Percentiles rank a stretch among this genome's conserved stretches.
These are phyloP conservation scores for Dissophora globulifera DNA, from an alignment of 192 early-diverging fungal species.

Conservation along the genomic window DNA sequence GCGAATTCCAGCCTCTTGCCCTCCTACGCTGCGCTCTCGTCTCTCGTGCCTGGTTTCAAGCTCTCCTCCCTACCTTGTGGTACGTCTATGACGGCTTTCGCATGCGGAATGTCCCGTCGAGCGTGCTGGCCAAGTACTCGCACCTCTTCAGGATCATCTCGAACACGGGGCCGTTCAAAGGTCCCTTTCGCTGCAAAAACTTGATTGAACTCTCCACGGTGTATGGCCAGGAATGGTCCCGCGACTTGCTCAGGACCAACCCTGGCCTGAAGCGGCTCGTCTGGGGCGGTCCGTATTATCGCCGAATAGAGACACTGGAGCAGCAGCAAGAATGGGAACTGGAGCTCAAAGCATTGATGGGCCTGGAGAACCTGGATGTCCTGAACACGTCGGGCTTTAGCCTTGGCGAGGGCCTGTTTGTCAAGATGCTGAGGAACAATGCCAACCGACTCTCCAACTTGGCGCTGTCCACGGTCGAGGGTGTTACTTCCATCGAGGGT, in stretches of 20 bases:
- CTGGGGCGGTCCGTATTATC: slow-evolving; percentile 32
- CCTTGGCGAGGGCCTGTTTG: slow-evolving; percentile 41
- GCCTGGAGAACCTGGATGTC: slow-evolving; percentile 33
- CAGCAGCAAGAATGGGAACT: slow-evolving; percentile 38
- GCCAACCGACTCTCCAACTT: slow-evolving; percentile 21
- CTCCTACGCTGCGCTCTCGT: slow-evolving; percentile 23
- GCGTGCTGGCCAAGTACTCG: slow-evolving; percentile 15
- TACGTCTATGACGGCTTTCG: slow-evolving; percentile 36
- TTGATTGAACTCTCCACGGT: slow-evolving; percentile 32
- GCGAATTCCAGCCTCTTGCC: slow-evolving; percentile 20
- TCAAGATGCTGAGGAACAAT: slow-evolving; percentile 39
- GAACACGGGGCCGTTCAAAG: slow-evolving; percentile 36
- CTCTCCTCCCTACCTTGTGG: slow-evolving; percentile 26
- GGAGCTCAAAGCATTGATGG: slow-evolving; percentile 32
- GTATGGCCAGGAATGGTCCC: slow-evolving; percentile 45
- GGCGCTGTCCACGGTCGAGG: slow-evolving; percentile 26
- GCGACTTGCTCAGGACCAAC: slow-evolving; percentile 20
- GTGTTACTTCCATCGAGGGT: slow-evolving; percentile 32
- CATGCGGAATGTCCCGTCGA: slow-evolving; percentile 18
- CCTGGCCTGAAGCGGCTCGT: slow-evolving; percentile 27
- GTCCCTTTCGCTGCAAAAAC: slow-evolving; percentile 33
- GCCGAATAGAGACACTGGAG: slow-evolving; percentile 33
- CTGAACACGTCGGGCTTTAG: slow-evolving; percentile 32
- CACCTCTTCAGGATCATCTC: slow-evolving; percentile 37
- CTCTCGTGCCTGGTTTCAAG: slow-evolving; percentile 9